phyloP scores from a whole-genome alignment of 805 yeast species.

The Nadsonia fulvescens region DNA sequence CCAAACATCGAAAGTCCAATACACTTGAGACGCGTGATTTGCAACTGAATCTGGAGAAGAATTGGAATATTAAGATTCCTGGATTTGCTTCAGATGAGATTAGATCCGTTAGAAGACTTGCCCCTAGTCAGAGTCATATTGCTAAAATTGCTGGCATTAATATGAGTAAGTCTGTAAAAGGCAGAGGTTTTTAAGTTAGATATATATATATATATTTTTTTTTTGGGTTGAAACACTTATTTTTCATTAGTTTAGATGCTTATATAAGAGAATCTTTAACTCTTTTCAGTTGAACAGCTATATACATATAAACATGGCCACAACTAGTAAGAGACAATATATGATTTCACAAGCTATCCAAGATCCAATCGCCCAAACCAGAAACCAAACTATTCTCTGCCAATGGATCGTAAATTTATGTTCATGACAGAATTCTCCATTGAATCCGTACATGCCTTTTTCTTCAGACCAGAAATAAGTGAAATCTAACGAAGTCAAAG shows the following conservation, averaged over 20 bases:
- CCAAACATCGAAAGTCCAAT: conserved; percentile 85
- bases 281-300: no score
- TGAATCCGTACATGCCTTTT: conserved; percentile 14
- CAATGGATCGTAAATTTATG: conserved; percentile 7
- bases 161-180: conserved; percentile 14
- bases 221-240: not conserved
- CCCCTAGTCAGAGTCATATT: conserved; percentile 22
- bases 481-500: conserved; percentile 10
- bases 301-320: no score
- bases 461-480: conserved; percentile 11
- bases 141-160: conserved; percentile 23
- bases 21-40: conserved; percentile 75
- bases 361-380: conserved; percentile 5
- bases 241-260: not conserved
- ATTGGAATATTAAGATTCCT: conserved; percentile 90
- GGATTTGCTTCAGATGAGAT: conserved; percentile 88
- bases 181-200: conserved; percentile 6
- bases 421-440: conserved; percentile 12
- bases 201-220: not conserved
- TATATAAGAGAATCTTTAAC: no score
- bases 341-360: no score
- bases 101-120: conserved; percentile 27
- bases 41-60: conserved; percentile 77
- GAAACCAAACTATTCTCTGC: conserved; percentile 6
- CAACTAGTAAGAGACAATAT: no score